These are phyloP conservation scores for Posidonia australis DNA, from an alignment of 106 monocot species.

Conservation along the genomic window DNA sequence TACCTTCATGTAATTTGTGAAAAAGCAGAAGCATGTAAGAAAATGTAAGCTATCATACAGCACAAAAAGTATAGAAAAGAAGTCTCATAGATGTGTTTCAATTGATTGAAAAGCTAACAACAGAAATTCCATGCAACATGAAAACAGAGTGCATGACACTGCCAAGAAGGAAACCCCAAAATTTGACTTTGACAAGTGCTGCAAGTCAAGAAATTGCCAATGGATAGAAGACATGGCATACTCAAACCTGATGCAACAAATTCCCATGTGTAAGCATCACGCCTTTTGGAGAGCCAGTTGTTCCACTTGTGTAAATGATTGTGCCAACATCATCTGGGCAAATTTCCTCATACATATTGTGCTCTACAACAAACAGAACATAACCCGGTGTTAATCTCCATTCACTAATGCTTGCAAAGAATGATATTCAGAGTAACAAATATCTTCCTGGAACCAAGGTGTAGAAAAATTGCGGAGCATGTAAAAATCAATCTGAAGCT, in stretches of 20 bases:
- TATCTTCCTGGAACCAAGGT: no score
- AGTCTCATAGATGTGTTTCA: no score
- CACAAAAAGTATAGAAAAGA: background rate
- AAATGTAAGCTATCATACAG: background rate
- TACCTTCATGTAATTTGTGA: slow-evolving; percentile 25
- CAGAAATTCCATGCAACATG: no score
- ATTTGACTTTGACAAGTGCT: background rate
- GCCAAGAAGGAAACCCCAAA: no score
- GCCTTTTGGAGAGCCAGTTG: slow-evolving; percentile 83
- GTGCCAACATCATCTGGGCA: slow-evolving; percentile 71
- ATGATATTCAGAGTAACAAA: no score
- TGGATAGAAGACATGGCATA: background rate
- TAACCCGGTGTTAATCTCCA: background rate
- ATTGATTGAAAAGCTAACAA: no score
- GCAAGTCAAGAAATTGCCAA: background rate
- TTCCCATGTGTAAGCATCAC: slow-evolving; percentile 93
- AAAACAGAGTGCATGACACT: no score
- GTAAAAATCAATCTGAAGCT: no score
- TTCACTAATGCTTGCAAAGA: background rate
- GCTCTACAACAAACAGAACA: slow-evolving; percentile 20
- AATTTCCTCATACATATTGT: slow-evolving; percentile 40
- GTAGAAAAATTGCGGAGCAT: no score
- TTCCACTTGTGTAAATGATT: slow-evolving; percentile 96
- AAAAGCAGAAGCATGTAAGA: background rate
- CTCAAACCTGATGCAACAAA: slow-evolving; percentile 80